Conservation (phyloP, 192 early-diverging fungal species). For the Oehlia diaphana region DNA sequence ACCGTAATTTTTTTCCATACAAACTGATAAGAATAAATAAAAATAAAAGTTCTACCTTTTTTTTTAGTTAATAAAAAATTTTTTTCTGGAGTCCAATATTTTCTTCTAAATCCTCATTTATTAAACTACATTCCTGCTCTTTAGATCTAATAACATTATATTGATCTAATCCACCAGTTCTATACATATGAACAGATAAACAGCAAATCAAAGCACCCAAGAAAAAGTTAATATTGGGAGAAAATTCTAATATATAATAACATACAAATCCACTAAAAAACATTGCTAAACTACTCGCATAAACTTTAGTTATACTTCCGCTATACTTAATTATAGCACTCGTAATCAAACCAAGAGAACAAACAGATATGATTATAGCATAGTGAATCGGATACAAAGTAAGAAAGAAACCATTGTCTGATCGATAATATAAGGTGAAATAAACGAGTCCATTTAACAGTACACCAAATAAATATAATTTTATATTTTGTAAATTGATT, state of each 20-base stretch:
- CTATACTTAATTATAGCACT: conserved; percentile 45
- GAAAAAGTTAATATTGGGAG: conserved; percentile 38
- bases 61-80: neutral
- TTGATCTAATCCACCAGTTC: neutral
- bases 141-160: neutral
- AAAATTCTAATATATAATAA: conserved; percentile 34
- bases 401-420: conserved; percentile 29
- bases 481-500: conserved; percentile 44
- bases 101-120: neutral
- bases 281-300: conserved; percentile 42
- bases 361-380: conserved; percentile 34
- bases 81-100: neutral
- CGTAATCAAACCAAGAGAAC: conserved; percentile 38
- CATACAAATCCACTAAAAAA: conserved; percentile 41
- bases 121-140: neutral
- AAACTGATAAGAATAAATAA: too few relatives aligned
- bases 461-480: conserved; percentile 44
- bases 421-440: conserved; percentile 18
- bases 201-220: conserved; percentile 41
- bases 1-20: too few relatives aligned
- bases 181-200: conserved; percentile 37
- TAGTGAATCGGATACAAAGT: conserved; percentile 37
- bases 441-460: conserved; percentile 42
- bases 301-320: conserved; percentile 43
- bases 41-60: too few relatives aligned